Evolutionary conservation across 2,329 filamentous ascomycete genomes (phyloP), one percentile per base, ranked within the genome.

Genomic region (Juglanconis sp.): DNA sequence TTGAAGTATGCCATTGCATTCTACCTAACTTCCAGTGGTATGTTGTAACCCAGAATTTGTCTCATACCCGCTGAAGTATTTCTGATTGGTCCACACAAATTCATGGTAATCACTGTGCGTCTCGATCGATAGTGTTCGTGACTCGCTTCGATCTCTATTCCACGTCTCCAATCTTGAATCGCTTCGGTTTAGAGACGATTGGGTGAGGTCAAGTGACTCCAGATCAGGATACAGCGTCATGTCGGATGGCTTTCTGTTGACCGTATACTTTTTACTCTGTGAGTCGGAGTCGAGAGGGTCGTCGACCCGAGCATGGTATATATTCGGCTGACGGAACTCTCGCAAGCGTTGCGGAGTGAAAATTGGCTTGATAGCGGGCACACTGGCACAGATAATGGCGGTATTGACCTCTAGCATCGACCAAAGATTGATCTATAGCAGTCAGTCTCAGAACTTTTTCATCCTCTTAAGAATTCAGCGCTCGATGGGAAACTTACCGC

Each of bases 321-420:
- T 56, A 8, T 34, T 57, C 3, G 24, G 24, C 11, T 38, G 50
- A 11, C 47, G 46, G 13, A 42, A 38, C 8, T 56, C 53, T 5
- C 46, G 48, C 30, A 60, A 24, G 3, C 36, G 32, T 2, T 35
- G 44, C 10, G 42, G 50, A 7, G 53, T 73, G 61, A 79, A 77
- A 4, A 81, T 66, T 0, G 80, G 80, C 59, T 82, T 82, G 5
- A 83, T 71, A 0, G 80, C 79, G 0, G 81, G 79, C 0, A 80
- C 72, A 7, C 75, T 79, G 24, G 79, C 78, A 63, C 80, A 83
- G 35, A 77, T 68, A 42, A 83, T 77, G n/a, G 76, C 79, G 5
- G 76, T 69, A 58, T 79, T 81, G 61, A 81, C 71, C 63, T 83
- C 80, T 53, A 83, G 74, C 59, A 76, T 73, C 30, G 74, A 77